These are phyloP conservation scores for Dendrobium huoshanense DNA, from an alignment of 106 monocot species.

Conservation along the genomic window DNA sequence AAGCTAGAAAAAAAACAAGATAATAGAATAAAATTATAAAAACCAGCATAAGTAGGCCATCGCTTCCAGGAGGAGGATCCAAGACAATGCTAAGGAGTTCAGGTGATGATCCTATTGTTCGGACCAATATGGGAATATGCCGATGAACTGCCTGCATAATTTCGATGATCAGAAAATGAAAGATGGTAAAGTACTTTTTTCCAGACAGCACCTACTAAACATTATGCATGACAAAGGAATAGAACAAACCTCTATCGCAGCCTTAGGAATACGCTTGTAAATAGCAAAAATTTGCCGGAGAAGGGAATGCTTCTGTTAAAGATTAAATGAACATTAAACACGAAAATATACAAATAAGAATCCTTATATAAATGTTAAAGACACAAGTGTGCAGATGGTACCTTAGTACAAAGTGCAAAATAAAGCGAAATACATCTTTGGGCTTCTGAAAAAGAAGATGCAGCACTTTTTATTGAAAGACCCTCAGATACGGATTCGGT, in stretches of 20 bases:
- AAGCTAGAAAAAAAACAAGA: background rate
- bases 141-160: slow-evolving; percentile 81
- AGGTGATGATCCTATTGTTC: slow-evolving; percentile 66
- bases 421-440: slow-evolving; percentile 83
- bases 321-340: slow-evolving; percentile 4
- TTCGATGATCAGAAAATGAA: slow-evolving; percentile 10
- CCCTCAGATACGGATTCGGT: slow-evolving; percentile 24
- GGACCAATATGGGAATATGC: slow-evolving; percentile 81
- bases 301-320: slow-evolving; percentile 83
- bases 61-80: slow-evolving; percentile 70
- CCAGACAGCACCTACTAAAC: background rate
- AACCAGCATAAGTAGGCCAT: slow-evolving; percentile 75
- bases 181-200: background rate
- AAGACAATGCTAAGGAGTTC: slow-evolving; percentile 75
- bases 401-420: slow-evolving; percentile 97
- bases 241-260: slow-evolving; percentile 59
- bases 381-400: slow-evolving; percentile 6
- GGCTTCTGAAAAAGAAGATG: slow-evolving; percentile 47
- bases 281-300: slow-evolving; percentile 62
- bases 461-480: slow-evolving; percentile 12
- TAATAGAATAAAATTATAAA: background rate
- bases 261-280: slow-evolving; percentile 51
- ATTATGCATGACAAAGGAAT: slow-evolving; percentile 1
- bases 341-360: background rate
- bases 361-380: background rate